Conservation (phyloP, 2,329 filamentous ascomycete species). For the Arthroderma sp. region DNA sequence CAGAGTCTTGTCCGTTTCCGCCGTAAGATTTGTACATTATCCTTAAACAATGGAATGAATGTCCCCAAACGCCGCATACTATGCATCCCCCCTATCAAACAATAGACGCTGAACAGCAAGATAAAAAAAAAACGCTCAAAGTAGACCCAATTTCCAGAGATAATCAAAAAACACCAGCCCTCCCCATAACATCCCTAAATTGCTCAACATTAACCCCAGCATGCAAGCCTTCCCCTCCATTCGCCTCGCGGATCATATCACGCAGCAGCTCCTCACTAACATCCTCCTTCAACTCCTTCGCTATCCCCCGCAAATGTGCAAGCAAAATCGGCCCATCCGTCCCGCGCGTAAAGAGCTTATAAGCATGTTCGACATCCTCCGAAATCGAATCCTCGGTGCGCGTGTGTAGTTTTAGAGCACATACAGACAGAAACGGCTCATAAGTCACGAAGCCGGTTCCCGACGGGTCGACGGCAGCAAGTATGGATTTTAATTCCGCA, state of each 20-base stretch:
- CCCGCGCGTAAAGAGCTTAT: slow-evolving; percentile 59
- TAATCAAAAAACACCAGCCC: slow-evolving; percentile 67
- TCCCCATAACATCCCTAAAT: slow-evolving; percentile 73
- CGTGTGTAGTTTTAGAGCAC: slow-evolving; percentile 68
- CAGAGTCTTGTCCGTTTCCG: no score
- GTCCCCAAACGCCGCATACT: no score
- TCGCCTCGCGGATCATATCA: slow-evolving; percentile 94
- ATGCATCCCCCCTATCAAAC: no score
- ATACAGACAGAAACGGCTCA: slow-evolving; percentile 71
- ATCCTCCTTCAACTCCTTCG: slow-evolving; percentile 68
- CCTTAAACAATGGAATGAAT: no score
- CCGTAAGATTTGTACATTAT: no score
- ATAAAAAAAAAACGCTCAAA: background rate
- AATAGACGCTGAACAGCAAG: background rate
- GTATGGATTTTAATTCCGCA: slow-evolving; percentile 61
- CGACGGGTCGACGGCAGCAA: slow-evolving; percentile 72
- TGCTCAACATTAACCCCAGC: slow-evolving; percentile 63
- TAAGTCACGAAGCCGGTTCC: slow-evolving; percentile 65
- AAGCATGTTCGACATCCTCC: slow-evolving; percentile 69
- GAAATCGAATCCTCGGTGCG: slow-evolving; percentile 41
- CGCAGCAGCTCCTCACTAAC: slow-evolving; percentile 69
- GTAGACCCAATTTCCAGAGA: background rate
- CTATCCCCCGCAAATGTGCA: slow-evolving; percentile 63
- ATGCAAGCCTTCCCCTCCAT: slow-evolving; percentile 59
- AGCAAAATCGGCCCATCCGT: slow-evolving; percentile 58